phyloP scores from a whole-genome alignment of 2,329 filamentous ascomycete species.

The Sporothrix globosa region DNA sequence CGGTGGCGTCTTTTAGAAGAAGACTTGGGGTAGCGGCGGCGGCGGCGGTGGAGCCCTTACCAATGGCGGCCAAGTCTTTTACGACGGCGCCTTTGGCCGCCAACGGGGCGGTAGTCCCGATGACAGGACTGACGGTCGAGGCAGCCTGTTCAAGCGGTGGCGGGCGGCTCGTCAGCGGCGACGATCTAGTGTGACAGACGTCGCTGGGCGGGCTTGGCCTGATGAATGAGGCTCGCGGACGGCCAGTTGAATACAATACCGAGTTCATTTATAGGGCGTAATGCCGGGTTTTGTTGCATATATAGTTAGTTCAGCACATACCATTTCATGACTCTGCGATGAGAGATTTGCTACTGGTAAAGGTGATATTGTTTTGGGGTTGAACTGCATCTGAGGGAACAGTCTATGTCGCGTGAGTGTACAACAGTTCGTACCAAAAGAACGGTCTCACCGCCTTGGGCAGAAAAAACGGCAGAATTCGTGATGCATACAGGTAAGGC shows the following conservation, averaged over 20 bases:
- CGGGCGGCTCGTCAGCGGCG: background rate
- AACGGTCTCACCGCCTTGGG: too few species aligned
- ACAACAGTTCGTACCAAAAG: too few species aligned
- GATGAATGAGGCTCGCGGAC: background rate
- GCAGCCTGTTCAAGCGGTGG: conserved; percentile 17
- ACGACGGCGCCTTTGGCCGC: background rate
- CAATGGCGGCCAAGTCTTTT: background rate
- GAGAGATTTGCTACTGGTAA: background rate
- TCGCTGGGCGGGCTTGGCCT: background rate
- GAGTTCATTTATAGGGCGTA: background rate
- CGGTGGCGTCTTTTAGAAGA: conserved; percentile 74
- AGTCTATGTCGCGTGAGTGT: background rate
- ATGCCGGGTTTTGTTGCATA: conserved; percentile 22
- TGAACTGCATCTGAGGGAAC: background rate
- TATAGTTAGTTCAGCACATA: conserved; percentile 3
- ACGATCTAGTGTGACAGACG: background rate
- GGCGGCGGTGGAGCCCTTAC: background rate
- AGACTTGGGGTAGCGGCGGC: background rate
- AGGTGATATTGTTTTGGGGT: background rate
- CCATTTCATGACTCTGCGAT: conserved; percentile 8
- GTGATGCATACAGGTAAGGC: too few species aligned
- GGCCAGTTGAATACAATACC: background rate
- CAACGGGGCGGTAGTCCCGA: background rate
- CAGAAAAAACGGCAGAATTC: too few species aligned
- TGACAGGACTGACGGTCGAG: background rate